Evolutionary conservation across 495 filamentous ascomycete genomes (phyloP).

Genomic region (Penicillium samsonianum): DNA sequence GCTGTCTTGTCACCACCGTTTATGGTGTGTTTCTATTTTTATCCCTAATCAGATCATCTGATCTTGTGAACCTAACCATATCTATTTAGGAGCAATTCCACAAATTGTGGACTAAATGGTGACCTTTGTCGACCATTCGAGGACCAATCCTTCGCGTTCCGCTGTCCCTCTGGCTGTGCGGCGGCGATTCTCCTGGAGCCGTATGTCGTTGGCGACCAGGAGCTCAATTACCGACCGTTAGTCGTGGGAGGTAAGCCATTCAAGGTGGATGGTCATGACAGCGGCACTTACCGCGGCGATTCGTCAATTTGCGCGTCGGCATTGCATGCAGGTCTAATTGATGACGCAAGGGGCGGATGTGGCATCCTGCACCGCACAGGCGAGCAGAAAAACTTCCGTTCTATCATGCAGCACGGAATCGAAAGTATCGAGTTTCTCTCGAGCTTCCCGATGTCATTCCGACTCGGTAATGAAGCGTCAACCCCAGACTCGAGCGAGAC

Average conservation of each 20-base stretch:
- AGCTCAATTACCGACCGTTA: conserved; percentile 62
- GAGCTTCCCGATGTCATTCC: conserved; percentile 69
- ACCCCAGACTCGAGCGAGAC: conserved; percentile 20
- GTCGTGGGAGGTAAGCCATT: conserved; percentile 67
- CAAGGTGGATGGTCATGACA: conserved; percentile 33
- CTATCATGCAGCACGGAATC: conserved; percentile 60
- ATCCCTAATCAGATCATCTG: not conserved
- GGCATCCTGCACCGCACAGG: conserved; percentile 67
- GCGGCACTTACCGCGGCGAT: conserved; percentile 69
- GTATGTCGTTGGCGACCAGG: conserved; percentile 65
- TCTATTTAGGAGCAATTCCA: conserved; percentile 42
- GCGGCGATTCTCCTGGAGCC: conserved; percentile 66
- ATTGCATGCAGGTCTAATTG: conserved; percentile 71
- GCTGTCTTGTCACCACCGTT: conserved; percentile 50
- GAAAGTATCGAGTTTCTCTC: conserved; percentile 64
- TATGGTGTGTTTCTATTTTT: conserved; percentile 47
- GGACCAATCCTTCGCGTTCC: conserved; percentile 65
- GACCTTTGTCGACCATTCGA: conserved; percentile 71
- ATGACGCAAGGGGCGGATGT: conserved; percentile 66
- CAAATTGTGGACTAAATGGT: conserved; percentile 71
- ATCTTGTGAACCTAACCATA: not conserved
- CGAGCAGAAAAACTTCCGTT: conserved; percentile 53
- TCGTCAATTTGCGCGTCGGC: conserved; percentile 76
- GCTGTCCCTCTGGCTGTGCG: conserved; percentile 70
- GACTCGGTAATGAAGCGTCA: conserved; percentile 45